These are phyloP conservation scores for Fomitiporia mediterranea DNA, from an alignment of 1,284 basidiomycete genomes.

Conservation along the genomic window DNA sequence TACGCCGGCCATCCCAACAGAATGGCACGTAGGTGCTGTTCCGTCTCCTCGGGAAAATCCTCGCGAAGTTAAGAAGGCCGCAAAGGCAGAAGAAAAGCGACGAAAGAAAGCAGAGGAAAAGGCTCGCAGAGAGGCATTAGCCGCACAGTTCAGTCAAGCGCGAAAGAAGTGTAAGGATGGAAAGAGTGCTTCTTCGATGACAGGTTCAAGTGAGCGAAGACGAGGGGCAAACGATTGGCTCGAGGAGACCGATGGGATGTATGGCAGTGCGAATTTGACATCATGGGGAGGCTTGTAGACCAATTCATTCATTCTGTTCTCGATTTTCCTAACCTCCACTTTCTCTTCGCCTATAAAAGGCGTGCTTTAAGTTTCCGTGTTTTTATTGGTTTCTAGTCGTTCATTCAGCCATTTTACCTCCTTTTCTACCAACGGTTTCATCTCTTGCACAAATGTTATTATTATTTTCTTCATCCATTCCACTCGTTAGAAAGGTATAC, in stretches of 20 bases:
- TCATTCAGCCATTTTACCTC: too few relatives aligned
- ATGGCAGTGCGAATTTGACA: conserved; percentile 5
- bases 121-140: conserved; percentile 36
- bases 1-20: neutral
- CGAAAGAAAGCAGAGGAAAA: conserved; percentile 43
- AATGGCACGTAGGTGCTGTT: neutral
- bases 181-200: neutral
- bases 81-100: conserved; percentile 42
- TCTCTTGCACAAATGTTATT: too few relatives aligned
- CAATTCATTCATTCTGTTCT: too few relatives aligned
- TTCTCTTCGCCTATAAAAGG: too few relatives aligned
- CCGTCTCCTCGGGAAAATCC: conserved; percentile 2
- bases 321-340: too few relatives aligned
- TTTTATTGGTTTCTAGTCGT: too few relatives aligned
- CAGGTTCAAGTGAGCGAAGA: conserved; percentile 4
- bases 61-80: conserved; percentile 25
- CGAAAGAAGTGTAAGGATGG: conserved; percentile 29
- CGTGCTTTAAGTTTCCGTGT: too few relatives aligned
- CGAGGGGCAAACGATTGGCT: conserved; percentile 18
- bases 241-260: conserved; percentile 18
- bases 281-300: conserved; percentile 14
- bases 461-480: too few relatives aligned
- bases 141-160: conserved; percentile 37
- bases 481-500: too few relatives aligned
- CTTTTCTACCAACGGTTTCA: too few relatives aligned